phyloP scores from a whole-genome alignment of 2,329 filamentous ascomycete species.

The Verticillium nubilum region DNA sequence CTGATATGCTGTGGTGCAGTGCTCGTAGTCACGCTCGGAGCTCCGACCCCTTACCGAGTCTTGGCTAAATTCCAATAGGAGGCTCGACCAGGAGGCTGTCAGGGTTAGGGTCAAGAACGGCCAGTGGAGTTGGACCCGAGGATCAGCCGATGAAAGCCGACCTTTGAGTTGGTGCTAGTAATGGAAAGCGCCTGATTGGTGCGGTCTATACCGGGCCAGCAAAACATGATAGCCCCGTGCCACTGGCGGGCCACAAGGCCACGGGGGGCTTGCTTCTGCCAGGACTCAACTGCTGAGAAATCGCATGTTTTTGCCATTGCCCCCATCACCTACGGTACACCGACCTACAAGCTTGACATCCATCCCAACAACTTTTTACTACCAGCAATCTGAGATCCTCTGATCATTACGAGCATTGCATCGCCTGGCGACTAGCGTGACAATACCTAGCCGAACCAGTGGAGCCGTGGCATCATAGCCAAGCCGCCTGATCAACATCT shows the following conservation, averaged over 20 bases:
- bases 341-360: background rate
- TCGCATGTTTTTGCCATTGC: background rate
- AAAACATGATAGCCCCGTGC: conserved; percentile 11
- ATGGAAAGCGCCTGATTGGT: conserved; percentile 7
- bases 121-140: background rate
- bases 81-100: background rate
- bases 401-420: background rate
- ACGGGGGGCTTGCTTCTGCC: background rate
- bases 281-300: conserved; percentile 1
- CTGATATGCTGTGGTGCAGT: too few relatives aligned
- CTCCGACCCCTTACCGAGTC: background rate
- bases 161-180: background rate
- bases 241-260: background rate
- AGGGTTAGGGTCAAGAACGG: background rate
- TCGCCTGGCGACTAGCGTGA: background rate
- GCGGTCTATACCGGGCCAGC: background rate
- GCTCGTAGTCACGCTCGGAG: background rate
- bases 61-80: too few relatives aligned
- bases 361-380: too few relatives aligned
- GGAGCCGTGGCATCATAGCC: background rate
- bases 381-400: background rate
- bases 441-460: background rate
- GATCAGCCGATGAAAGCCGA: background rate
- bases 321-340: background rate
- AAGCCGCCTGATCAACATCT: background rate